phyloP scores from a whole-genome alignment of 2,329 filamentous ascomycete species.

The Stachybotrys chartarum region DNA sequence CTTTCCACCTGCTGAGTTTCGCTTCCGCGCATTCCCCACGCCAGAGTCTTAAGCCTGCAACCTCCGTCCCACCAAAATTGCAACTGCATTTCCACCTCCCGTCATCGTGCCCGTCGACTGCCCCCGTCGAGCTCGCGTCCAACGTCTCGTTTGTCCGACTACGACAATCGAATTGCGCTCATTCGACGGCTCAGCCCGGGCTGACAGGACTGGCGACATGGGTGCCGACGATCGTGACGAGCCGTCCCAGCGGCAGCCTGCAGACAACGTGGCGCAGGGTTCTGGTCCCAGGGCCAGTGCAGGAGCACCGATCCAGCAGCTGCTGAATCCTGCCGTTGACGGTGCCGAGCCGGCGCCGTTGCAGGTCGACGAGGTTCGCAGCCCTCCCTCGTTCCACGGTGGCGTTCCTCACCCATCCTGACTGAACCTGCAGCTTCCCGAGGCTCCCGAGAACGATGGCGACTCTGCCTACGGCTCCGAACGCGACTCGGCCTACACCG shows the following conservation, averaged over 20 bases:
- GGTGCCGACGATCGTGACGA: no score
- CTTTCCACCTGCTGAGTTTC: no score
- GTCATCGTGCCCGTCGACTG: no score
- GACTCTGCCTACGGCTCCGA: slow-evolving; percentile 29
- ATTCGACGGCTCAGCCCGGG: no score
- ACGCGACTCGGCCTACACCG: slow-evolving; percentile 19
- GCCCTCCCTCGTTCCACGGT: neutral
- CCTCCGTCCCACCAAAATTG: no score
- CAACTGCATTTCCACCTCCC: no score
- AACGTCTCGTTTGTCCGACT: no score
- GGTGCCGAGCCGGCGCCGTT: slow-evolving; percentile 12
- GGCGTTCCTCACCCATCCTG: neutral
- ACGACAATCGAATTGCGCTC: no score
- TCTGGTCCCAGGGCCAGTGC: neutral
- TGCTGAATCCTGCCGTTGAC: slow-evolving; percentile 9
- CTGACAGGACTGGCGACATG: no score
- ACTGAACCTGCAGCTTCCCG: neutral
- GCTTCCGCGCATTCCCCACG: no score
- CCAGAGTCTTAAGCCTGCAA: no score
- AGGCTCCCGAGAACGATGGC: slow-evolving; percentile 3
- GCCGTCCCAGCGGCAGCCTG: neutral
- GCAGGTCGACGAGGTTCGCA: slow-evolving; percentile 14
- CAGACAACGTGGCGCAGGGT: neutral
- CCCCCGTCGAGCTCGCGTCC: no score
- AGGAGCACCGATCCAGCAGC: neutral